Conservation (phyloP, 768 basidiomycete genomes). For the Leccinum imitatum region DNA sequence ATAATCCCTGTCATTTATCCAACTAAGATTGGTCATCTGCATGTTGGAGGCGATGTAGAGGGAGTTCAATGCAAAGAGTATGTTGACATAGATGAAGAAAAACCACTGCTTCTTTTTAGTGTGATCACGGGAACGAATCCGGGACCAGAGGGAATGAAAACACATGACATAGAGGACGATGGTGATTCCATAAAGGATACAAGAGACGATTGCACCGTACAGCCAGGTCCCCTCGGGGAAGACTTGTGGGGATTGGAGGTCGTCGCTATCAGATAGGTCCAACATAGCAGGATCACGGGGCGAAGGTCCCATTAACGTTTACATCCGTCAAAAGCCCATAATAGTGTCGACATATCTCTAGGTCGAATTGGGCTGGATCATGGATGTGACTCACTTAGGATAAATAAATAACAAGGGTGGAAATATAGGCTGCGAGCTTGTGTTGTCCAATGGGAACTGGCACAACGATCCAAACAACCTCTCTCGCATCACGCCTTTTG, state of each 20-base stretch:
- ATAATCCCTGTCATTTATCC: conserved; percentile 32
- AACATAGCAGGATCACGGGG: too few relatives aligned
- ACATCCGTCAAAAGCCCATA: too few relatives aligned
- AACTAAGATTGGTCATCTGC: conserved; percentile 27
- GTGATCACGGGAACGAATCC: conserved; percentile 14
- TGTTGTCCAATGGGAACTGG: too few relatives aligned
- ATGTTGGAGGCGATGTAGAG: conserved; percentile 25
- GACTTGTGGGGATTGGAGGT: conserved; percentile 13
- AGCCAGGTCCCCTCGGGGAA: conserved; percentile 31
- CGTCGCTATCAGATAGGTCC: not conserved
- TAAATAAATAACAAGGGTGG: too few relatives aligned
- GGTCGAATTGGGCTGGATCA: too few relatives aligned
- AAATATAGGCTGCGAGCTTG: too few relatives aligned
- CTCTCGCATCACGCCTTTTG: too few relatives aligned
- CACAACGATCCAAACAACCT: too few relatives aligned
- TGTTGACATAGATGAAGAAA: conserved; percentile 30
- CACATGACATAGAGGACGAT: conserved; percentile 30
- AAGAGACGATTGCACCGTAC: conserved; percentile 30
- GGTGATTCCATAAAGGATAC: conserved; percentile 28
- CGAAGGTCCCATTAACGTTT: too few relatives aligned
- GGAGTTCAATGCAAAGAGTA: conserved; percentile 31
- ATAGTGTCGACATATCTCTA: too few relatives aligned
- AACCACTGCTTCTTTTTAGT: conserved; percentile 22
- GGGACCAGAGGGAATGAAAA: conserved; percentile 26
- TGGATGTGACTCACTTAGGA: too few relatives aligned